Evolutionary conservation across 257 asterid species (phyloP), one percentile per base, ranked within the genome.

Genomic region (Salvia miltiorrhiza): DNA sequence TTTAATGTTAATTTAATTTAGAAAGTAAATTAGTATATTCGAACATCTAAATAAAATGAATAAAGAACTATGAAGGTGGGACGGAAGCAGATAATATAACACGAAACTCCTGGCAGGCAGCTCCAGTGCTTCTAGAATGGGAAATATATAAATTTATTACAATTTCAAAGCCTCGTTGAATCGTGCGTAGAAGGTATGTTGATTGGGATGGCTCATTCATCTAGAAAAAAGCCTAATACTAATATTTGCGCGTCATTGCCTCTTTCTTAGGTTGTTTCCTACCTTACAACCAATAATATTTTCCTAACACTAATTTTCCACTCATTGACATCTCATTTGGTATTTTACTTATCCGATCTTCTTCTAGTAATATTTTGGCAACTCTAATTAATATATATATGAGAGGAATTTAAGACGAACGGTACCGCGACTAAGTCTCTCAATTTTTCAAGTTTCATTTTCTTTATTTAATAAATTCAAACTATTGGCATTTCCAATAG

Each of bases 181-280:
- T 50, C 9, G 37, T 19, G 30, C 30, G 30, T 20, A 10, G n/a
- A 50, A 50, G 57, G 54, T 44, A 24, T 0, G 52, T 23, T 41
- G 35, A 63, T 26, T 61, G 69, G 20, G 47, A 50, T 50, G 47
- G 66, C n/a, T n/a, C n/a, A n/a, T 26, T 49, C 45, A 49, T 71
- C 76, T 62, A 71, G 63, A 71, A 50, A 49, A 71, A 26, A 35
- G 20, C 63, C 33, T 48, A 10, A n/a, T 41, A 10, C 7, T 24
- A 45, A 10, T 8, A 28, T 11, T 30, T 65, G 44, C 60, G 58
- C 48, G 59, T 48, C 17, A 23, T 23, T 16, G 3, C 70, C 65
- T 63, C 71, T 65, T 44, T 64, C 67, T 33, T 32, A 64, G 7
- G 60, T 40, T 43, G 45, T 56, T 65, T 47, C 68, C 55, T 53